Percentiles rank a stretch among this genome's conserved stretches.
Evolutionary conservation across 1,139 yeast species (phyloP).

Genomic region (Yamadazyma mexicana): DNA sequence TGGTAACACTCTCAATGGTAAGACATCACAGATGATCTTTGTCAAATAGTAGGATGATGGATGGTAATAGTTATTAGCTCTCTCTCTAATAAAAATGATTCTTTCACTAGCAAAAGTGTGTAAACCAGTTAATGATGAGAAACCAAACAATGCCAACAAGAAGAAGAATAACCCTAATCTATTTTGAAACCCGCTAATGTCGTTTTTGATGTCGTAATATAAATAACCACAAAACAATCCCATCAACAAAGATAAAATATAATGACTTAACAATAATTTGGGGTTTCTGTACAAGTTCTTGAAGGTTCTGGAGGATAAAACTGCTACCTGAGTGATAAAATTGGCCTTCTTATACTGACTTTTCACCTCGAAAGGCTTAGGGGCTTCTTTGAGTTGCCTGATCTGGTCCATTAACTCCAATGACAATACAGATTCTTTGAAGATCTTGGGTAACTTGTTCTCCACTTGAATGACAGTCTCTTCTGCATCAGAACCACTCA

Average conservation of each 20-base stretch:
- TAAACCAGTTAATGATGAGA: slow-evolving; percentile 86
- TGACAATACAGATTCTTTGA: slow-evolving; percentile 49
- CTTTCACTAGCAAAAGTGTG: slow-evolving; percentile 88
- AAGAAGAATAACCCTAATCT: slow-evolving; percentile 91
- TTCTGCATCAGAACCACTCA: slow-evolving; percentile 24
- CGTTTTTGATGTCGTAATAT: slow-evolving; percentile 79
- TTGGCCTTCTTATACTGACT: slow-evolving; percentile 51
- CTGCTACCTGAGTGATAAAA: slow-evolving; percentile 59
- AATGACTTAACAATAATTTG: slow-evolving; percentile 76
- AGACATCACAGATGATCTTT: slow-evolving; percentile 82
- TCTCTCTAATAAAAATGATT: slow-evolving; percentile 83
- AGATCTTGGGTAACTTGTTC: slow-evolving; percentile 42
- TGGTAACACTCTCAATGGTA: slow-evolving; percentile 88
- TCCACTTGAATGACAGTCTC: slow-evolving; percentile 31
- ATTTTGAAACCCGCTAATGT: slow-evolving; percentile 94
- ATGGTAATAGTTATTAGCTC: slow-evolving; percentile 90
- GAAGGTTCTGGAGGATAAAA: slow-evolving; percentile 83
- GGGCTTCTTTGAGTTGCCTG: slow-evolving; percentile 30
- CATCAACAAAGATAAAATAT: slow-evolving; percentile 69
- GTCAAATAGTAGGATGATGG: slow-evolving; percentile 84
- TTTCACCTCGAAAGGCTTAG: slow-evolving; percentile 35
- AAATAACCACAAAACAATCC: slow-evolving; percentile 85
- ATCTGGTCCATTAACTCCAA: slow-evolving; percentile 53
- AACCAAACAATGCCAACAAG: slow-evolving; percentile 86
- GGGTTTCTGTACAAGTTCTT: slow-evolving; percentile 93